Percentiles rank a stretch among this genome's conserved stretches.
These are phyloP conservation scores for Chlamydomonas incerta DNA, from an alignment of 139 green algal species.

Conservation along the genomic window DNA sequence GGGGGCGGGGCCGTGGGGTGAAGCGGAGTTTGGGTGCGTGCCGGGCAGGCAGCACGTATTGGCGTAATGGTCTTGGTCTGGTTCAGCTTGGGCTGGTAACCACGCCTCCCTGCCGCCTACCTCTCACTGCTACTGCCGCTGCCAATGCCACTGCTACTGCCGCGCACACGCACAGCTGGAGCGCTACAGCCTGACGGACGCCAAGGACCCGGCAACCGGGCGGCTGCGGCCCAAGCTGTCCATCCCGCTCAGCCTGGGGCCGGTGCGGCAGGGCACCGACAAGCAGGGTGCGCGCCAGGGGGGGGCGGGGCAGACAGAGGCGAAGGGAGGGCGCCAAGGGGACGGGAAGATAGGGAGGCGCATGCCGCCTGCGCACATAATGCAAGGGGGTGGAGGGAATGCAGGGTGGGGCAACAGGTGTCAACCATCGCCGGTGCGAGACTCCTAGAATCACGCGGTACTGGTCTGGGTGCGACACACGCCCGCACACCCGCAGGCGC, in stretches of 20 bases:
- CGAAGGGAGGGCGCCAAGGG: not conserved
- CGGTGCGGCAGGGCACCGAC: conserved; percentile 55
- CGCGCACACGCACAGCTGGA: conserved; percentile 27
- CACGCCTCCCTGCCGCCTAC: not conserved
- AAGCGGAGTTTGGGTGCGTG: no score
- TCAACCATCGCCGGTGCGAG: no score
- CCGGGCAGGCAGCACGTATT: no score
- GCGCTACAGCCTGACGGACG: conserved; percentile 26
- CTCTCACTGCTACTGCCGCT: not conserved
- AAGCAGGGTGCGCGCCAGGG: conserved; percentile 40
- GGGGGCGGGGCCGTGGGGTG: not conserved
- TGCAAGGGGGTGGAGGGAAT: no score
- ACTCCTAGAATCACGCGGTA: no score
- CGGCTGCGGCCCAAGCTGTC: conserved; percentile 14
- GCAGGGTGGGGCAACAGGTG: no score
- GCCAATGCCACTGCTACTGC: not conserved
- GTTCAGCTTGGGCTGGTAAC: no score
- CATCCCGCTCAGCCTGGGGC: conserved; percentile 48
- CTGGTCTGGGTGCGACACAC: no score
- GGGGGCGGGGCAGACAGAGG: not conserved
- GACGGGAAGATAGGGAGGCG: no score
- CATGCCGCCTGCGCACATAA: no score
- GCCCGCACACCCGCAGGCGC: not conserved
- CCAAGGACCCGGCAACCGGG: conserved; percentile 22
- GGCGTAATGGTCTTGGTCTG: no score